These are phyloP conservation scores for Zasmidium citrigriseum DNA, from an alignment of 2,329 filamentous ascomycete genomes.

Conservation along the genomic window DNA sequence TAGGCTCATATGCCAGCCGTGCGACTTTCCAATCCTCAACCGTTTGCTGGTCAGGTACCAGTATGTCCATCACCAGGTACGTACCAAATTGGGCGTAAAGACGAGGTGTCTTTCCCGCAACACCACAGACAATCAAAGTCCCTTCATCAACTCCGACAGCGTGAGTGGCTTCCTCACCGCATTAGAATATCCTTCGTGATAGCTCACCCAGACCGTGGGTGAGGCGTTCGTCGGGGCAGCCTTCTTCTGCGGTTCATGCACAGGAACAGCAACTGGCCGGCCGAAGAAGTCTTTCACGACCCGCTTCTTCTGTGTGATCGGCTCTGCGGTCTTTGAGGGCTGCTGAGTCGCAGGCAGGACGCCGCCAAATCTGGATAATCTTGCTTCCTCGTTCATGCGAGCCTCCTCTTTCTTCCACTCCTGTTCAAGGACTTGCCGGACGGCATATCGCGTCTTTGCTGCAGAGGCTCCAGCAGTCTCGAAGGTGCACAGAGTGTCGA, in stretches of 20 bases:
- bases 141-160: constrained; percentile 73
- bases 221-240: constrained; percentile 36
- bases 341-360: constrained; percentile 38
- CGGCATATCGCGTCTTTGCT: constrained; percentile 77
- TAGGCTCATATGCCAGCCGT: too few species aligned
- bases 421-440: constrained; percentile 89
- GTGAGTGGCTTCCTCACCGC: constrained; percentile 87
- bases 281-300: constrained; percentile 86
- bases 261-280: constrained; percentile 59
- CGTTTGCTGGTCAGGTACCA: not conserved
- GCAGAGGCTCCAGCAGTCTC: constrained; percentile 62
- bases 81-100: too few species aligned
- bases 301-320: constrained; percentile 30
- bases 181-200: constrained; percentile 88
- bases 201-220: constrained; percentile 80
- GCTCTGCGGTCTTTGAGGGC: constrained; percentile 9
- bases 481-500: constrained; percentile 79
- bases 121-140: constrained; percentile 50
- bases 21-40: not conserved
- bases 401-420: constrained; percentile 76
- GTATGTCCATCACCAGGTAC: too few species aligned
- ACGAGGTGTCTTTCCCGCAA: too few species aligned
- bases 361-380: constrained; percentile 66
- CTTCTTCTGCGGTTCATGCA: constrained; percentile 43
- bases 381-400: constrained; percentile 64